A percentile compares a stretch with the other conserved stretches of the same genome.
phyloP scores from a whole-genome alignment of 768 basidiomycete genomes.

The Pleurotus salmoneostramineus region DNA sequence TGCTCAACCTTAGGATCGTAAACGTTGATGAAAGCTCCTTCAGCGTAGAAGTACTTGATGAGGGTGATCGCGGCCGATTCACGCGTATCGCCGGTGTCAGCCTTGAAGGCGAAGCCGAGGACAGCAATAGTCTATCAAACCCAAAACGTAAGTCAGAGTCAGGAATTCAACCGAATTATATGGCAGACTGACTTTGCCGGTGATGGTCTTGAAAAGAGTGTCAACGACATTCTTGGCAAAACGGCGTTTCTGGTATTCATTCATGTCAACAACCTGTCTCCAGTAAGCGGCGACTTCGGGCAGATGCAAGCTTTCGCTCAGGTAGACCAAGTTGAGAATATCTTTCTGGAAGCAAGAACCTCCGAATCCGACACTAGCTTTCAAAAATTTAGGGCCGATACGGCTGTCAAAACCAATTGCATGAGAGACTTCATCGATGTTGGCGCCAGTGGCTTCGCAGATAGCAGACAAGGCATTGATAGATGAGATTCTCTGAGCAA shows the following conservation, averaged over 20 bases:
- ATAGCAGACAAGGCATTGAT: constrained; percentile 98
- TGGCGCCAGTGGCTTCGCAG: constrained; percentile 97
- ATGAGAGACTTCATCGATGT: constrained; percentile 95
- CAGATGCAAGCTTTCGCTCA: constrained; percentile 90
- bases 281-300: constrained; percentile 98
- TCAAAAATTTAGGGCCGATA: constrained; percentile 93
- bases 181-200: constrained; percentile 82
- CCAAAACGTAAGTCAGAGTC: constrained; percentile 6
- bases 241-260: constrained; percentile 95
- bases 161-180: no score
- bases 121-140: constrained; percentile 77
- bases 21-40: constrained; percentile 81
- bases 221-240: constrained; percentile 97
- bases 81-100: constrained; percentile 98
- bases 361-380: constrained; percentile 94
- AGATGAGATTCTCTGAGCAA: constrained; percentile 98
- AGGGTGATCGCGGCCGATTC: constrained; percentile 95
- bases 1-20: constrained; percentile 91
- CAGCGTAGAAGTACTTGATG: constrained; percentile 88
- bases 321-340: constrained; percentile 97
- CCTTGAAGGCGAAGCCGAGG: constrained; percentile 98
- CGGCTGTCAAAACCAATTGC: constrained; percentile 93
- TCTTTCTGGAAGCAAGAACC: constrained; percentile 99
- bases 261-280: constrained; percentile 96
- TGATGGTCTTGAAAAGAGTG: constrained; percentile 97